Evolutionary conservation across 2,329 filamentous ascomycete species (phyloP).

Genomic region (Aureobasidium sp.): DNA sequence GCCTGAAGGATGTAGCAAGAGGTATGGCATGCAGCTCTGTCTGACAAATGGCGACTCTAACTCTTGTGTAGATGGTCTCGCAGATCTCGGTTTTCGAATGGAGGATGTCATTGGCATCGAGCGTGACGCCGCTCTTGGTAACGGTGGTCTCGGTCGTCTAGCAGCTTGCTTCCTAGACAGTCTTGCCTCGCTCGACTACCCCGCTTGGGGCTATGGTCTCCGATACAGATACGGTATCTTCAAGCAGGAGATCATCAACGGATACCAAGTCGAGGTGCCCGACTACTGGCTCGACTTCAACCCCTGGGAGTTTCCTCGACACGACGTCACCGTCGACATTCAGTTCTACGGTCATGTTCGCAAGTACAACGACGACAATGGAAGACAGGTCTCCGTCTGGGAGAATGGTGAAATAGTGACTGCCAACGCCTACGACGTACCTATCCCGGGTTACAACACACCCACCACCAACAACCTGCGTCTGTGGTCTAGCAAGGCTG

Average conservation of each 20-base stretch:
- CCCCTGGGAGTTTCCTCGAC: constrained; percentile 95
- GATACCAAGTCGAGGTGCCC: constrained; percentile 95
- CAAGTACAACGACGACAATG: constrained; percentile 66
- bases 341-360: constrained; percentile 88
- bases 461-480: constrained; percentile 92
- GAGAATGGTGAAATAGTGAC: constrained; percentile 89
- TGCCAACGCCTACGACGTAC: constrained; percentile 87
- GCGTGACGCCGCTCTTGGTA: constrained; percentile 91
- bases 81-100: constrained; percentile 89
- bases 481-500: constrained; percentile 95
- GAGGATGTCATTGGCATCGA: constrained; percentile 94
- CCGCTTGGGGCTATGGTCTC: constrained; percentile 94
- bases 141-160: constrained; percentile 88
- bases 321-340: constrained; percentile 92
- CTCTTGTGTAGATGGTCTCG: constrained; percentile 60
- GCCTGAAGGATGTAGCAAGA: constrained; percentile 75
- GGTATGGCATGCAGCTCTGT: constrained; percentile 45
- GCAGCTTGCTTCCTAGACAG: constrained; percentile 97
- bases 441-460: constrained; percentile 79
- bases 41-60: constrained; percentile 19
- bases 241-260: constrained; percentile 98
- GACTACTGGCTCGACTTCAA: constrained; percentile 99
- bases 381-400: constrained; percentile 71
- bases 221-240: constrained; percentile 93
- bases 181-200: constrained; percentile 86